Base-by-base conservation (phyloP, 805 yeast genomes). In the Pichia nanzhaoensis region DNA sequence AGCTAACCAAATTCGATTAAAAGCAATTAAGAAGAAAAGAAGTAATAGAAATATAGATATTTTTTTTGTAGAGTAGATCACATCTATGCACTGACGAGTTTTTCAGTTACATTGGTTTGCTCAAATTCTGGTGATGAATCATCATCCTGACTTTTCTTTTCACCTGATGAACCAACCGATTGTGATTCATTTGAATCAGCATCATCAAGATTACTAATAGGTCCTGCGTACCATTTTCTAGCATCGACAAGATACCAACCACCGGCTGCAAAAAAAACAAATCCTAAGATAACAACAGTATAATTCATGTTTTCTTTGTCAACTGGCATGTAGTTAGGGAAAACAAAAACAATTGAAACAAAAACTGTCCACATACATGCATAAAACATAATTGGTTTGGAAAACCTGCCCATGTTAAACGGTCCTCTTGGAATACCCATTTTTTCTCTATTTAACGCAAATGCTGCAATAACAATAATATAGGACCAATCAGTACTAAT, bases 181-280 rank as follows among this genome's bases (percentile, higher is more conserved):
- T 38, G 19, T 14, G 22, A 22, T 21, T 37, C 40, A 4, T 28
- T 21, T 22, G 5, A 12, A 20, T 42, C 45, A 10, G n/a, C 34
- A 10, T 57, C 64, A 50, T 70, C 75, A 48, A 74, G 58, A 53
- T 74, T 76, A 45, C 71, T 59, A 50, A 70, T 66, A 9, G 82
- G 82, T 45, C 83, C 83, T 39, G 55, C 57, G 63, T 75, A 77
- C 78, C 79, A 75, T 46, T 73, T 73, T 49, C 59, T 69, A 36
- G 81, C 82, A 54, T 67, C 76, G 7, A 71, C 52, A 12, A 59
- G 47, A 55, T 66, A 78, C 74, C 78, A 78, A 10, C 62, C 58
- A 43, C 68, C 65, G 37, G 69, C 61, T 30, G 53, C 57, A 39
- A 67, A 51, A 43, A 66, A 44, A 59, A 63, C 61, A 60, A 61